Base-by-base conservation (phyloP, 768 basidiomycete genomes). In the Mycena rosella region DNA sequence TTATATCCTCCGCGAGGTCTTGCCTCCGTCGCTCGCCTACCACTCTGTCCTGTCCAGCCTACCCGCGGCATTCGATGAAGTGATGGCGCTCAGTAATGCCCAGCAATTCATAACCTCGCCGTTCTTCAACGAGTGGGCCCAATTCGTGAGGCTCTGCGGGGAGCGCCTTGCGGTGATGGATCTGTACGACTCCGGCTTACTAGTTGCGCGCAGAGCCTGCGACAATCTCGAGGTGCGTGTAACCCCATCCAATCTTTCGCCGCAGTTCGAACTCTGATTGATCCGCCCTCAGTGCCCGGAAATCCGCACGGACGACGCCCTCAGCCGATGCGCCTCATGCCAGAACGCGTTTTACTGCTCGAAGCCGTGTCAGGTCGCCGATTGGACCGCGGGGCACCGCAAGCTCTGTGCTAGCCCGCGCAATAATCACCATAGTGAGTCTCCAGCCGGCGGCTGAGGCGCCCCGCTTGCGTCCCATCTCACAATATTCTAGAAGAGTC, bases 321-420 rank as follows among this genome's bases (percentile, higher is more conserved):
- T 64, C 15, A 53, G 45, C 10, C 53, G 62, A 15, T 63, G 62
- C 45, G 17, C 44, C 1, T 42, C 62, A 13, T 63, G 62, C 53
- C 52, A 32, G 44, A 64, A 40, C 26, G 63, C 63, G 18, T 56
- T 64, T 22, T 64, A 64, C 63, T 64, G 63, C 47, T 64, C 63
- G 14, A 26, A 51, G 27, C 29, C 36, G 17, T 64, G 63, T 18
- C 63, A 64, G 40, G n/a, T 55, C 11, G 55, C 45, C 27, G 63
- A 64, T 44, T 64, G 63, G 63, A 14, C n/a, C 5, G 20, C 24
- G 34, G 55, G 55, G 9, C 63, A 64, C 55, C 45, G 48, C 45
- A 64, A 64, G 29, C 47, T 49, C n/a, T 55, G 62, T 34, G 22
- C 42, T 18, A 8, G 20, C 30, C 38, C 38, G 9, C 9, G 9